phyloP scores from a whole-genome alignment of 805 yeast genomes.

The Candida sonorensis region DNA sequence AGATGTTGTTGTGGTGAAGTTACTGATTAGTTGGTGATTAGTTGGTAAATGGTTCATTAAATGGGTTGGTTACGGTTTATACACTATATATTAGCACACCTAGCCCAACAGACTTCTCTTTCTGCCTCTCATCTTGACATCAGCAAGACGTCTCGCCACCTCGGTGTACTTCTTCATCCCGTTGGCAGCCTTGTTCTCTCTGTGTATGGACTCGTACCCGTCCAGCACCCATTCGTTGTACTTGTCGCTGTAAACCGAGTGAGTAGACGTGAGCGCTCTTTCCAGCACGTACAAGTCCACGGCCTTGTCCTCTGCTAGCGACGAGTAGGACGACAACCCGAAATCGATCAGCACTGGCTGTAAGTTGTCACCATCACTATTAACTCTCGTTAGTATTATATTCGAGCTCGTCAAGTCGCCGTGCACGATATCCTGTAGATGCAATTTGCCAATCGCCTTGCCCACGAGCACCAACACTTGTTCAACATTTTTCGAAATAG shows the following conservation, averaged over 20 bases:
- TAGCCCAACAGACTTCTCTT: slow-evolving; percentile 90
- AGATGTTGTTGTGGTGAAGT: too few relatives aligned
- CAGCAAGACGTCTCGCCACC: slow-evolving; percentile 60
- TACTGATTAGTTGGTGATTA: not conserved
- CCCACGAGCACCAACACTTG: slow-evolving; percentile 53
- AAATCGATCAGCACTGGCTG: slow-evolving; percentile 76
- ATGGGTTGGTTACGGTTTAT: too few relatives aligned
- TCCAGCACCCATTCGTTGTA: slow-evolving; percentile 67
- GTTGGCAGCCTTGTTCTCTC: slow-evolving; percentile 23
- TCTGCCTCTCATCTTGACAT: slow-evolving; percentile 86
- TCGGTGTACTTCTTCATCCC: slow-evolving; percentile 42
- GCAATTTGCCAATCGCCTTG: slow-evolving; percentile 59
- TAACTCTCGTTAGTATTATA: slow-evolving; percentile 44
- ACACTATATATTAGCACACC: too few relatives aligned
- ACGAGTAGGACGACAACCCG: slow-evolving; percentile 77
- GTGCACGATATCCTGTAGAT: slow-evolving; percentile 73
- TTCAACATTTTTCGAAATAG: slow-evolving; percentile 31
- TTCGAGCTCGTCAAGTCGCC: slow-evolving; percentile 95
- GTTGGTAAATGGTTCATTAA: too few relatives aligned
- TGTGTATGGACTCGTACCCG: slow-evolving; percentile 50
- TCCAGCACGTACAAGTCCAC: slow-evolving; percentile 95
- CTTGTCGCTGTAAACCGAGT: slow-evolving; percentile 59
- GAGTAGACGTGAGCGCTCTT: slow-evolving; percentile 86
- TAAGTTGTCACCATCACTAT: slow-evolving; percentile 12
- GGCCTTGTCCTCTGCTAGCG: slow-evolving; percentile 84